These are phyloP conservation scores for Grosmannia penicillata DNA, from an alignment of 2,329 filamentous ascomycete genomes.

Conservation along the genomic window DNA sequence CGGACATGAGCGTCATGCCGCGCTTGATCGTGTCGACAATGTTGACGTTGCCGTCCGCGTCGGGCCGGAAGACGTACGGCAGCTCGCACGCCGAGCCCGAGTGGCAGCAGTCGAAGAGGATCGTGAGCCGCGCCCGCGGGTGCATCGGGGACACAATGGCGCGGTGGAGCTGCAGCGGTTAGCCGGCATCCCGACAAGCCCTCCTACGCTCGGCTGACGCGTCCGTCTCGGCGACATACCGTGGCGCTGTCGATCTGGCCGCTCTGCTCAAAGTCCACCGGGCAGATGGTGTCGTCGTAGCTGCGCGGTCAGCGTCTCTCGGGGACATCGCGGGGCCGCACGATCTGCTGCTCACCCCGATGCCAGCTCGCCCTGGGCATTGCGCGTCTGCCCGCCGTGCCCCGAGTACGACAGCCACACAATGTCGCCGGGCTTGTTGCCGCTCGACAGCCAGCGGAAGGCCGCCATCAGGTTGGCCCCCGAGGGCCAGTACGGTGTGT, in stretches of 20 bases:
- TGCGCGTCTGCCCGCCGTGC: constrained; percentile 36
- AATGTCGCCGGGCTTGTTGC: constrained; percentile 30
- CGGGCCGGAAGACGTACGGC: constrained; percentile 40
- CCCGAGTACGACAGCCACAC: constrained; percentile 45
- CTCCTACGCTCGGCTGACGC: too few species aligned
- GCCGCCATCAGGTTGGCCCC: constrained; percentile 26
- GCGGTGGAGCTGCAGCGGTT: constrained; percentile 24
- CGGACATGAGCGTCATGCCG: constrained; percentile 32
- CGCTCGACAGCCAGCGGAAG: constrained; percentile 40
- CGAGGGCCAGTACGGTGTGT: constrained; percentile 19
- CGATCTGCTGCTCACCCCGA: constrained; percentile 19
- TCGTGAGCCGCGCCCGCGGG: constrained; percentile 33
- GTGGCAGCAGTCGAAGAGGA: constrained; percentile 48
- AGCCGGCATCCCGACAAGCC: neutral
- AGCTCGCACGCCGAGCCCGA: constrained; percentile 43
- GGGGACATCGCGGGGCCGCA: too few species aligned
- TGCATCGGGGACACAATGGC: constrained; percentile 35
- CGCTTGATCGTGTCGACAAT: constrained; percentile 38
- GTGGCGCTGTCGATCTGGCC: constrained; percentile 38
- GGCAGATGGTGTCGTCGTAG: constrained; percentile 36
- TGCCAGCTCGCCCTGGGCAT: constrained; percentile 23
- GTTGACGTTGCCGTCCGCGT: constrained; percentile 39
- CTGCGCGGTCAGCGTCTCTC: too few species aligned
- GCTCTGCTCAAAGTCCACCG: constrained; percentile 32
- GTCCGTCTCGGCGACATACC: too few species aligned